Conservation (phyloP, 371 early-diverging fungal species). For the Batrachochytrium dendrobatidis region DNA sequence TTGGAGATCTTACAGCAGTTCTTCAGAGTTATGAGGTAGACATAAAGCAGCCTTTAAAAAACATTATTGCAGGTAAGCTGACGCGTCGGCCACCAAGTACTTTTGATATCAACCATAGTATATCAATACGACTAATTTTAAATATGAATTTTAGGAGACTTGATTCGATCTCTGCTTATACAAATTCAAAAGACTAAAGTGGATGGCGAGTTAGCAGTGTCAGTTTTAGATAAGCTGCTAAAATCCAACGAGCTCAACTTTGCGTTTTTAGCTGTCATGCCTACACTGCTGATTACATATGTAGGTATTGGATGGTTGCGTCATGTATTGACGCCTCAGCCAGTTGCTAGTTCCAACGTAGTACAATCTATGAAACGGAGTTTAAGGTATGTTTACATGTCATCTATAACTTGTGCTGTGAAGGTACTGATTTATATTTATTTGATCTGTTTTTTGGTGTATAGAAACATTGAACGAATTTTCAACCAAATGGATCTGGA, state of each 20-base stretch:
- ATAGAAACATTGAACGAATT: conserved; percentile 40
- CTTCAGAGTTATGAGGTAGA: conserved; percentile 72
- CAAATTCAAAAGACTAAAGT: conserved; percentile 67
- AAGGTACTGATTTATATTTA: neutral
- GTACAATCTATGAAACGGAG: conserved; percentile 11
- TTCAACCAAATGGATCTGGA: conserved; percentile 35
- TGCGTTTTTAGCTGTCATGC: conserved; percentile 66
- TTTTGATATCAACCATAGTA: neutral
- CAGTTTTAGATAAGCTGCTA: conserved; percentile 87
- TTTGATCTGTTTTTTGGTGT: neutral
- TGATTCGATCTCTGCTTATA: conserved; percentile 80
- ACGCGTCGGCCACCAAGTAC: neutral
- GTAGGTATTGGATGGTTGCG: neutral
- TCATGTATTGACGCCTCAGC: conserved; percentile 12
- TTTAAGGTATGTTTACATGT: conserved; percentile 13
- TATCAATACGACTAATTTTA: neutral
- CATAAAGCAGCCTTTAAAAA: conserved; percentile 60
- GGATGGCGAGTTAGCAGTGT: conserved; percentile 85
- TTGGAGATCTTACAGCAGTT: conserved; percentile 76
- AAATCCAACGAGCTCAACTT: conserved; percentile 94
- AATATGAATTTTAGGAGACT: conserved; percentile 41
- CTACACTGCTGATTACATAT: conserved; percentile 41
- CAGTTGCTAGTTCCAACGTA: conserved; percentile 1
- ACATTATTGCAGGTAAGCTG: conserved; percentile 43
- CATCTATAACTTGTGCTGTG: neutral